phyloP scores from a whole-genome alignment of 345 rosid genomes.

The Triadica sebifera region DNA sequence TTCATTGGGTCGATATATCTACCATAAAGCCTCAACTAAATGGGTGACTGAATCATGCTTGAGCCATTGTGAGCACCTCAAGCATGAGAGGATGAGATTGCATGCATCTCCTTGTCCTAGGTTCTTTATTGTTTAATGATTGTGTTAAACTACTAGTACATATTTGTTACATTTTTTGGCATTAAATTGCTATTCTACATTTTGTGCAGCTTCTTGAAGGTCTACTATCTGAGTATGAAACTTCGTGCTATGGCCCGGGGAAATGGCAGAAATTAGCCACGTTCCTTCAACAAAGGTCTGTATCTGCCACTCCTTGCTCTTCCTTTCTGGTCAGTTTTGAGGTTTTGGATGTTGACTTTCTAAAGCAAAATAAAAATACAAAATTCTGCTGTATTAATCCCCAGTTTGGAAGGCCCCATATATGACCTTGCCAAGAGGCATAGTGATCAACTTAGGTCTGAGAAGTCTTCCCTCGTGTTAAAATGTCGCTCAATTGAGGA shows the following conservation, averaged over 20 bases:
- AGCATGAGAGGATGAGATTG: not conserved
- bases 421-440: slow-evolving; percentile 75
- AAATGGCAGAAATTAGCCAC: slow-evolving; percentile 89
- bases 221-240: slow-evolving; percentile 73
- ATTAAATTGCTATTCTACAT: not conserved
- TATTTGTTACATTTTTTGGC: not conserved
- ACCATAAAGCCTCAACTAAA: not conserved
- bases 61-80: not conserved
- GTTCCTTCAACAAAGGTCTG: slow-evolving; percentile 86
- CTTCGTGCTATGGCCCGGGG: slow-evolving; percentile 75
- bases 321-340: not conserved
- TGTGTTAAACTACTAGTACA: not conserved
- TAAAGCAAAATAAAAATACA: not conserved
- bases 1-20: not conserved
- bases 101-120: not conserved
- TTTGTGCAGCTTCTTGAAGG: slow-evolving; percentile 71
- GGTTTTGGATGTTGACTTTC: not conserved
- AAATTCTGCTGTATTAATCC: not conserved
- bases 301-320: not conserved
- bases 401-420: slow-evolving; percentile 91
- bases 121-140: not conserved
- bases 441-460: slow-evolving; percentile 74
- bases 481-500: slow-evolving; percentile 86
- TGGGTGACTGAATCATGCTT: not conserved
- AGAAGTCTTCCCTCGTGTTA: slow-evolving; percentile 71